Evolutionary conservation across 805 yeast genomes (phyloP), one percentile per base, ranked within the genome.

Genomic region (Suhomyces canberraensis): DNA sequence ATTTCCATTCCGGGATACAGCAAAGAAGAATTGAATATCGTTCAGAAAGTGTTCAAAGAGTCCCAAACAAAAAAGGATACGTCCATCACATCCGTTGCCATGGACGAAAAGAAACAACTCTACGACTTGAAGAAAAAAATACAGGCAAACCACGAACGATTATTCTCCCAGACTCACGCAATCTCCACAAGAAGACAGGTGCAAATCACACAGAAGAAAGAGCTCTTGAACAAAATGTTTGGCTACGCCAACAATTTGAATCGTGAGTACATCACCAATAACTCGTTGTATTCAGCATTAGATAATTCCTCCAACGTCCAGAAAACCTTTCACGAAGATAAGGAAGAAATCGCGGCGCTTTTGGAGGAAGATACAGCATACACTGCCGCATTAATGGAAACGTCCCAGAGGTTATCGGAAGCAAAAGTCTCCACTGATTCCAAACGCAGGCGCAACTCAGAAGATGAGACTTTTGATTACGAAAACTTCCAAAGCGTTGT

Each of bases 321-420:
- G 34, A 66, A 60, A 42, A 56, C 67, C 4, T 62, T 61, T 32
- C 66, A 64, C 32, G 73, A 67, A 41, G 73, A 68, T 40, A 63
- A 65, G 34, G 67, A 63, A 31, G 74, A 67, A 37, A 63, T 68
- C 8, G 39, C 47, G 22, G 44, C 43, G 17, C 45, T 67, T 5
- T 30, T 66, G 14, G 58, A 54, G 6, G 68, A 65, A 33, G 71
- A 67, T 40, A 50, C 51, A 21, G 55, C 54, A 1, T 66, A 50
- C 41, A 46, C 47, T 11, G 37, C 44, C 7, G 39, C 44, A n/a
- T 41, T 61, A 22, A 50, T 42, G n/a, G 61, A 60, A 21, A 47
- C 57, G n/a, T 47, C 44, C 36, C 47, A 36, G 11, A 36, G 44
- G 20, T 36, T 55, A 31, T 42, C 43, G 11, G 45, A 40, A 9